Evolutionary conservation across 169 alveolate species (phyloP).

Genomic region (Besnoitia besnoiti): DNA sequence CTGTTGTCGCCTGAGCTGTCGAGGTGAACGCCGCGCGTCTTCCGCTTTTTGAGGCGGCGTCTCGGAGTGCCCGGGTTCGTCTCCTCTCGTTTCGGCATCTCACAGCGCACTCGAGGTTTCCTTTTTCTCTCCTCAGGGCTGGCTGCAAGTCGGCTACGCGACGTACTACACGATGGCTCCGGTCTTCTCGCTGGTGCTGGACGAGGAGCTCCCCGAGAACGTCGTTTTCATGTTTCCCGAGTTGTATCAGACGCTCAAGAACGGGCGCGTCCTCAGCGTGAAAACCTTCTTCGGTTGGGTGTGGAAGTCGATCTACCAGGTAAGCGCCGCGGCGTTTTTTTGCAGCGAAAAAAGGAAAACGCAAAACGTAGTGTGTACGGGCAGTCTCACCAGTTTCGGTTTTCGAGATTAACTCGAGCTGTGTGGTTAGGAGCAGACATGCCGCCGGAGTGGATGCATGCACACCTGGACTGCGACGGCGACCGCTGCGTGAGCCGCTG

Average conservation of each 20-base stretch:
- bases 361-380: neutral
- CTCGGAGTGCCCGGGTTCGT: too few species aligned
- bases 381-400: neutral
- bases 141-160: slow-evolving; percentile 97
- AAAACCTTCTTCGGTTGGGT: slow-evolving; percentile 96
- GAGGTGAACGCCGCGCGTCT: too few species aligned
- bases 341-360: too few species aligned
- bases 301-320: slow-evolving; percentile 91
- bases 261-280: slow-evolving; percentile 92
- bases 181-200: slow-evolving; percentile 93
- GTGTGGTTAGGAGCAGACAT: neutral
- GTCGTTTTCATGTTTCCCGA: slow-evolving; percentile 92
- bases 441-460: neutral
- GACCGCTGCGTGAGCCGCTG: too few species aligned
- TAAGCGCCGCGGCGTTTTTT: too few species aligned
- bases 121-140: slow-evolving; percentile 80
- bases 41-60: neutral
- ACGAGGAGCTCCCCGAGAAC: slow-evolving; percentile 89
- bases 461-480: neutral
- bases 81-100: neutral
- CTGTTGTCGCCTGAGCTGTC: too few species aligned
- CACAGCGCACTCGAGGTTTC: neutral
- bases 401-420: neutral
- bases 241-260: slow-evolving; percentile 91
- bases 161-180: slow-evolving; percentile 96